Evolutionary conservation across 75 land plant genomes (phyloP).

Genomic region (Sequoiadendron giganteum): DNA sequence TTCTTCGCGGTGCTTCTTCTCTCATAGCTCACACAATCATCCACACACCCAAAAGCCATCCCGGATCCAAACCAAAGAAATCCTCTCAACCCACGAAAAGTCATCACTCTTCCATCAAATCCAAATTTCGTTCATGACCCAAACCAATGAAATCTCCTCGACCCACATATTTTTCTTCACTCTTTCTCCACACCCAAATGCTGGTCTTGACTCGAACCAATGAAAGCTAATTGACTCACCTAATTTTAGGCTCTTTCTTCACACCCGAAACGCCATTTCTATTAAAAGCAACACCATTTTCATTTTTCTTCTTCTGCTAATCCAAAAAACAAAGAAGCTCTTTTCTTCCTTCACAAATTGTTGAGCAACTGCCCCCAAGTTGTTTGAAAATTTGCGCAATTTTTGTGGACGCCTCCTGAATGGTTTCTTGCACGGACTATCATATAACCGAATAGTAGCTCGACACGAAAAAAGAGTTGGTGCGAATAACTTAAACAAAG

Average conservation of each 20-base stretch:
- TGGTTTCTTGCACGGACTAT: constrained; percentile 10
- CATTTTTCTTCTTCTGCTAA: not conserved
- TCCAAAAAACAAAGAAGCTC: not conserved
- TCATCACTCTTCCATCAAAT: not conserved
- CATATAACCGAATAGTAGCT: not conserved
- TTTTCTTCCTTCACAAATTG: not conserved
- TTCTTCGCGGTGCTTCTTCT: not conserved
- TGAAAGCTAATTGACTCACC: not conserved
- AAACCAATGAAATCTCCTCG: not conserved
- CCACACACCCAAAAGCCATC: not conserved
- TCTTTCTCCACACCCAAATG: not conserved
- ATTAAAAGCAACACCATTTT: not conserved
- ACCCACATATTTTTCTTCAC: not conserved
- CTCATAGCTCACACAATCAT: not conserved
- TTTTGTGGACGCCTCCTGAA: not conserved
- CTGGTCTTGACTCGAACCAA: not conserved
- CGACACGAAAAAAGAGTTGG: not conserved
- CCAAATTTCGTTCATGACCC: not conserved
- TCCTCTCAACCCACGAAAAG: not conserved
- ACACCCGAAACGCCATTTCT: not conserved
- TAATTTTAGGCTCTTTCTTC: not conserved
- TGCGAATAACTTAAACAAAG: not conserved
- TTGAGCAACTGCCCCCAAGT: not conserved
- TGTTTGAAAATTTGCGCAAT: no score
- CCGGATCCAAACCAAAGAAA: not conserved